Base-by-base conservation (phyloP, 2,329 filamentous ascomycete genomes). In the Fusarium citri region DNA sequence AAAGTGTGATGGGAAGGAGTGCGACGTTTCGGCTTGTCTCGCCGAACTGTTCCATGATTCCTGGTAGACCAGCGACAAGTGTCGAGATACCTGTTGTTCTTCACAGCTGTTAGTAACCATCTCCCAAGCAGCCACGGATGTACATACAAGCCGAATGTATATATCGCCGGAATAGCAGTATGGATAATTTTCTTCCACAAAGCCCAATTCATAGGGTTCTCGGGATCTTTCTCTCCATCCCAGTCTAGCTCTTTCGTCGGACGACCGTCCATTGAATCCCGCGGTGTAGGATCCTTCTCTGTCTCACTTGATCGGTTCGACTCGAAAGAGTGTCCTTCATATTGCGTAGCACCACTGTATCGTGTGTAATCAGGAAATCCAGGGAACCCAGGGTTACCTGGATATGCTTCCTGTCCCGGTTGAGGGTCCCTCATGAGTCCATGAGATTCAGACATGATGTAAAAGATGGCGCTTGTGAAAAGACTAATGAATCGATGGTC, bases 1-100 rank as follows among this genome's bases (percentile, higher is more conserved):
- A 64, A 5, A 64, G 14, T 5, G 56, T 56, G 5, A 64, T 41
- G 6, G 61, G 57, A 7, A 64, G 57, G 1, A 64, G 40, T 3
- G 57, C 57, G 6, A 51, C 5, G n/a, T 55, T 55, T 31, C 61
- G 40, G 5, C 42, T 59, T 4, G 49, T 55, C 20, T 41, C 20
- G 4, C 45, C 50, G 7, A 60, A 64, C 15, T 64, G 30, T 7
- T 43, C 12, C 45, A 61, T 55, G 0, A 64, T 64, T 5, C 34
- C 60, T 4, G 56, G 57, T 2, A 64, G 31, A 20, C 45, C 57
- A 6, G 61, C 61, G 9, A 64, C 57, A 11, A 64, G 57, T 8
- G 61, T 64, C 4, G 61, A 64, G 40, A 64, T 56, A 5, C 61
- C 57, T 30, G 49, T 50, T 20, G 61, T 61, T 18, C 61, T 64